Evolutionary conservation across 1,139 yeast species (phyloP), one percentile per base, ranked within the genome.

Genomic region (Suhomyces wounanorum): DNA sequence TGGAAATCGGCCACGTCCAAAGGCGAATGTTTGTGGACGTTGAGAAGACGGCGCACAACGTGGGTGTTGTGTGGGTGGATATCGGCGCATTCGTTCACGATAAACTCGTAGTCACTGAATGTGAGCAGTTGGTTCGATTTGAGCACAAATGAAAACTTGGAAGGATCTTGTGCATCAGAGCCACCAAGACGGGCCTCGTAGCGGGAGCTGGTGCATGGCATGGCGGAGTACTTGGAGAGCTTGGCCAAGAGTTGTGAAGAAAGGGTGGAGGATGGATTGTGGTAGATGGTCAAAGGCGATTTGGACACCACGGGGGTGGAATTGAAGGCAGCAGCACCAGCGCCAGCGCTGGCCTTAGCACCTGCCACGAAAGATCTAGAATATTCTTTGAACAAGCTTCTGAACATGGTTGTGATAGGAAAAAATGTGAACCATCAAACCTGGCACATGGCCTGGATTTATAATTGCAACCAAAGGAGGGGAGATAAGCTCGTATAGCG

Each of bases 11-110:
- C 44, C 43, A 59, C 55, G 18, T 55, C 53, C 43, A 64, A 45
- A 13, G 50, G 51, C 16, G 49, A 43, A 46, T 53, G 55, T 26
- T 48, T 53, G 40, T 52, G 46, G 6, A 50, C 50, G 48, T 54
- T 51, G 45, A 58, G 54, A 43, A 58, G 52, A 36, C 53, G 53
- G 44, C 55, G 48, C 48, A 75, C 68, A 38, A 70, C 67, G 17
- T 60, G 57, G 37, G 66, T 62, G 57, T 76, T 77, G 56, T 72
- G 76, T n/a, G 81, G 81, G 55, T 77, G 81, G 31, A 75, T 72
- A 49, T 72, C 69, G 49, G 74, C 63, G 56, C 77, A 75, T 49
- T 70, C 64, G 49, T 67, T 63, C 51, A 67, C 68, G 35, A 75
- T 71, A 51, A 66, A 68, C 37, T 63, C 59, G 59, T 71, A 75